Evolutionary conservation across 495 filamentous ascomycete genomes (phyloP), one percentile per base, ranked within the genome.

Genomic region (Rhypophila decipiens): DNA sequence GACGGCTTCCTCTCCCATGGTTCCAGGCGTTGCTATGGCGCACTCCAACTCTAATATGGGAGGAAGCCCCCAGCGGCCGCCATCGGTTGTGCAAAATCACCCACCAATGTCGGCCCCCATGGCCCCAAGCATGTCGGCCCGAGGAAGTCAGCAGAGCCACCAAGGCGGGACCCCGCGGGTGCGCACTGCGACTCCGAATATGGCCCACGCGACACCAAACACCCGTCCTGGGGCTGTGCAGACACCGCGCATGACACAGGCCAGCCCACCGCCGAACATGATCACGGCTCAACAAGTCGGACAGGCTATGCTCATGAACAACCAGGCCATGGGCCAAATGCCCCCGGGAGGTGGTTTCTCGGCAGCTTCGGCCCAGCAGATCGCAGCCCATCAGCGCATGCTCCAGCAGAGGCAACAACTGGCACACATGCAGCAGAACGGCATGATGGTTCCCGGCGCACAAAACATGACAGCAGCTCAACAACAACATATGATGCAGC

Each of bases 151-250:
- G 55, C 88, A 90, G 60, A 82, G 85, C 49, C 79, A 83, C 45
- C 72, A 73, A 2, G 83, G 86, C 29, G 84, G 84, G 11, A 96
- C 90, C 5, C 90, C 90, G 4, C 82, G 87, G 50, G 84, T 94
- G 74, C 75, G 78, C 9, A 85, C 83, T 47, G 77, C 82, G 17
- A 94, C 89, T 0, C 90, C 90, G 12, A 85, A 83, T 47, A 83
- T 91, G 74, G 66, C 73, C 15, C 84, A 86, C 51, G 80, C 74
- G 42, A 94, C 82, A 2, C 79, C 84, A 0, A 78, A 84, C 15
- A 82, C 82, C 60, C 80, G 83, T 49, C 68, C 69, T 9, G 78
- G 81, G 27, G 77, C 78, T 21, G 85, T 85, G 19, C 81, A 84
- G 8, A 86, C 80, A 12, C 82, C 84, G 49, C 78, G 85, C 10